Base-by-base conservation (phyloP, 257 asterid species). In the Ligustrum vulgare region DNA sequence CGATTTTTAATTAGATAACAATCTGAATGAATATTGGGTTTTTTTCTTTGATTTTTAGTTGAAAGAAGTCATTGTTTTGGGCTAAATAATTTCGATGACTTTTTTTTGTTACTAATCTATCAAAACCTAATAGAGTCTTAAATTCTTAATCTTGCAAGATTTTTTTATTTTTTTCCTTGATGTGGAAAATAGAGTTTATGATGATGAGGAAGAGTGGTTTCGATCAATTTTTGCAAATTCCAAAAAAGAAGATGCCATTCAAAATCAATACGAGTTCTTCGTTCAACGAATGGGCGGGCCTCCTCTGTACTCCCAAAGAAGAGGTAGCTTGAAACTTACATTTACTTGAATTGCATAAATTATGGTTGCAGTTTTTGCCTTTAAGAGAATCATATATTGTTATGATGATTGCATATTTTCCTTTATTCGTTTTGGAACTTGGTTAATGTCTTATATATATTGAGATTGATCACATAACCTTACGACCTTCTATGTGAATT, bases 231-330 rank as follows among this genome's bases (percentile, higher is more conserved):
- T 94, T 74, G 89, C 96, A 0, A 86, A 86, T 80, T 94, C 98
- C 39, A 86, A 80, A 65, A 94, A 87, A 87, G 99, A 94, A 81
- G 99, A 91, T 70, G 99, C 99, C 68, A 91, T 94, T 87, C 97
- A 87, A 80, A 94, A 94, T 82, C 99, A 94, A 75, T 94, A 94
- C 11, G 99, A 92, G 82, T 94, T 92, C 91, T 91, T 94, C 72
- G 84, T 82, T 71, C 99, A 94, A 65, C 84, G 99, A 80, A 92
- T 94, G 99, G 99, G 99, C 73, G 99, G 99, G 72, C 99, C 99
- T 78, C 88, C 96, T 51, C 82, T 94, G 23, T 94, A 71, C 80
- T 86, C 87, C 75, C 94, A 91, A 85, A 87, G 99, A 82, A 92
- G 86, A 92, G 99, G 98, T 91, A 62, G 62, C 79, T 9, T 25